Conservation (phyloP, 2,329 filamentous ascomycete species). For the Calonectria henricotiae region DNA sequence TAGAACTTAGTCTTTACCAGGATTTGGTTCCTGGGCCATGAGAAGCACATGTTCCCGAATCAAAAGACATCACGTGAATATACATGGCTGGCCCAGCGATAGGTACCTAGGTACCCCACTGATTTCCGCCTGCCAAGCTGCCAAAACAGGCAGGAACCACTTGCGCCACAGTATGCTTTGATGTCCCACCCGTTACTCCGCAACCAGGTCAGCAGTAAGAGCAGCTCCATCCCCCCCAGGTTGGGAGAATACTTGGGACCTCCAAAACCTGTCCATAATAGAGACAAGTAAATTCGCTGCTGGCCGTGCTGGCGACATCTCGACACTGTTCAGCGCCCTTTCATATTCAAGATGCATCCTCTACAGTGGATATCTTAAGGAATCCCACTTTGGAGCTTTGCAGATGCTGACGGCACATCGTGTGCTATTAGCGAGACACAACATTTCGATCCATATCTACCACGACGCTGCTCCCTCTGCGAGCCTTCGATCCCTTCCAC, state of each 20-base stretch:
- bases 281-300: not conserved
- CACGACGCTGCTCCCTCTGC: not conserved
- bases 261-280: not conserved
- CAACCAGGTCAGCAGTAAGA: constrained; percentile 35
- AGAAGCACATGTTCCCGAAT: not conserved
- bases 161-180: constrained; percentile 33
- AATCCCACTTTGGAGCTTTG: constrained; percentile 26
- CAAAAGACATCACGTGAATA: constrained; percentile 27
- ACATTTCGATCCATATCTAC: constrained; percentile 35
- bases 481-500: not conserved
- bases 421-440: constrained; percentile 14
- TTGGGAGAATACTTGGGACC: constrained; percentile 12
- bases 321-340: not conserved
- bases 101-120: constrained; percentile 21
- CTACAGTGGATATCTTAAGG: constrained; percentile 33
- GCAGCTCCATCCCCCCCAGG: constrained; percentile 12
- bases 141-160: constrained; percentile 17
- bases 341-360: constrained; percentile 32
- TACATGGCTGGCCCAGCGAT: not conserved
- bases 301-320: not conserved
- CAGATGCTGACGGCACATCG: constrained; percentile 3
- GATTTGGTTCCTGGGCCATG: constrained; percentile 4
- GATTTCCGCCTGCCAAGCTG: constrained; percentile 6
- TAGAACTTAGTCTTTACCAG: not conserved
- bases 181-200: constrained; percentile 37